These are phyloP conservation scores for Leishmania amazonensis DNA, from an alignment of 208 protist species.

Conservation along the genomic window DNA sequence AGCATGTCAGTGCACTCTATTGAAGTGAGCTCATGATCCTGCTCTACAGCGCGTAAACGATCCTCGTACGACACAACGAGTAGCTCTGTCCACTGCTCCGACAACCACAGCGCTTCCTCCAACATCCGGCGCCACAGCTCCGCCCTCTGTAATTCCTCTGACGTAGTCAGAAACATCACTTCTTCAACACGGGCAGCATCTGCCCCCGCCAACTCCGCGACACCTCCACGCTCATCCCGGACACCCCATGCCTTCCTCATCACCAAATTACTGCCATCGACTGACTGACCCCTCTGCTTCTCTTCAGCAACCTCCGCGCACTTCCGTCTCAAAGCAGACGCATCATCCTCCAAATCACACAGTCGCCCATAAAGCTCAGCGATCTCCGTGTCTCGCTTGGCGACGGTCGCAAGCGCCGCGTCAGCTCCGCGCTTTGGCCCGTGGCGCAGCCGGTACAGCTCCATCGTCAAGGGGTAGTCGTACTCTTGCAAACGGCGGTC, in stretches of 20 bases:
- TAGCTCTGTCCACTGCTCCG: background rate
- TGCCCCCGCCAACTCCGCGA: too few species aligned
- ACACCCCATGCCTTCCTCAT: slow-evolving; percentile 8
- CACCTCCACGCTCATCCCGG: too few species aligned
- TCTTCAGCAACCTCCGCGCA: background rate
- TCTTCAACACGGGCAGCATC: background rate
- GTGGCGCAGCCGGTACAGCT: background rate
- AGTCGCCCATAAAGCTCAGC: background rate
- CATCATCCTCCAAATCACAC: background rate
- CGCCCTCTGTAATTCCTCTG: background rate
- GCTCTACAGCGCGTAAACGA: slow-evolving; percentile 40
- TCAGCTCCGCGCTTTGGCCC: background rate
- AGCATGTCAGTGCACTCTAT: slow-evolving; percentile 46
- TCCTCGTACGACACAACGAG: slow-evolving; percentile 23
- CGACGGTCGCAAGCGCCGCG: background rate
- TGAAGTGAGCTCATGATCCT: slow-evolving; percentile 28
- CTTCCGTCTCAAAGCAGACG: too few species aligned
- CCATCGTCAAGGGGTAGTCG: background rate
- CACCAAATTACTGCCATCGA: slow-evolving; percentile 10
- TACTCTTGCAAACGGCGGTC: background rate
- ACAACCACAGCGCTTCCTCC: background rate
- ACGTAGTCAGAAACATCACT: background rate
- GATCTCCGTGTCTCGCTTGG: background rate
- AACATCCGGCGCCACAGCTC: slow-evolving; percentile 9
- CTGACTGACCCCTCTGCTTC: background rate